phyloP scores from a whole-genome alignment of 371 early-diverging fungal genomes.

The Conidiobolus incongruus region DNA sequence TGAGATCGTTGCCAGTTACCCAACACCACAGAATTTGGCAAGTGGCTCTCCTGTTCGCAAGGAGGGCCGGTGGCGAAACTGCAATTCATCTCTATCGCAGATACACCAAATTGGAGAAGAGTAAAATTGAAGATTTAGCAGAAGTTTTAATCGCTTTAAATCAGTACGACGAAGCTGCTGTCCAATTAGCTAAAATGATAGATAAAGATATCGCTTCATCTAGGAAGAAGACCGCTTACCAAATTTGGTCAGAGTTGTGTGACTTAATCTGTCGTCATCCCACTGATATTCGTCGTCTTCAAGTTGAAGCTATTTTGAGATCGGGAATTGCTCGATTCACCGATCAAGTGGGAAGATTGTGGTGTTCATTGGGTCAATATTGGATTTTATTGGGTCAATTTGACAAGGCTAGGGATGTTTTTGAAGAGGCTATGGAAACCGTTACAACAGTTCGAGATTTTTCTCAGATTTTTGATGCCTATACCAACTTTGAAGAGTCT shows the following conservation, averaged over 20 bases:
- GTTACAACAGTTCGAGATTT: constrained; percentile 88
- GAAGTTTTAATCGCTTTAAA: constrained; percentile 37
- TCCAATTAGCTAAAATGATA: constrained; percentile 43
- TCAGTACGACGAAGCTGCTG: constrained; percentile 66
- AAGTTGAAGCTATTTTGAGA: constrained; percentile 67
- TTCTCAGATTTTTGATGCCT: constrained; percentile 86
- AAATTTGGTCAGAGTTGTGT: constrained; percentile 73
- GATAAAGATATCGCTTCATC: constrained; percentile 37
- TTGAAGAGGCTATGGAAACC: constrained; percentile 67
- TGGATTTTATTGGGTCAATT: constrained; percentile 52
- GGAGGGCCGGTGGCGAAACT: constrained; percentile 55
- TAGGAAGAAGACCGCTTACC: constrained; percentile 51
- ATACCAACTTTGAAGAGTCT: too few species aligned
- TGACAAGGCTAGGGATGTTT: constrained; percentile 74
- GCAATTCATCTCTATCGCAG: constrained; percentile 56
- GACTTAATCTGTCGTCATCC: constrained; percentile 60
- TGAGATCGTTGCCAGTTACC: constrained; percentile 77
- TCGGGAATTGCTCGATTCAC: constrained; percentile 67
- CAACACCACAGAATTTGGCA: constrained; percentile 85
- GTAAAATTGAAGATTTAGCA: constrained; percentile 45
- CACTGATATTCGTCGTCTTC: constrained; percentile 26
- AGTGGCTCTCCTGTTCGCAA: constrained; percentile 58
- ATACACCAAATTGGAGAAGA: constrained; percentile 58
- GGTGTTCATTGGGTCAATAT: constrained; percentile 68
- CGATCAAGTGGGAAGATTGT: constrained; percentile 69